A percentile compares a stretch with the other conserved stretches of the same genome.
phyloP scores from a whole-genome alignment of 2,329 filamentous ascomycete species.

The Calonectria pseudoreteaudii region DNA sequence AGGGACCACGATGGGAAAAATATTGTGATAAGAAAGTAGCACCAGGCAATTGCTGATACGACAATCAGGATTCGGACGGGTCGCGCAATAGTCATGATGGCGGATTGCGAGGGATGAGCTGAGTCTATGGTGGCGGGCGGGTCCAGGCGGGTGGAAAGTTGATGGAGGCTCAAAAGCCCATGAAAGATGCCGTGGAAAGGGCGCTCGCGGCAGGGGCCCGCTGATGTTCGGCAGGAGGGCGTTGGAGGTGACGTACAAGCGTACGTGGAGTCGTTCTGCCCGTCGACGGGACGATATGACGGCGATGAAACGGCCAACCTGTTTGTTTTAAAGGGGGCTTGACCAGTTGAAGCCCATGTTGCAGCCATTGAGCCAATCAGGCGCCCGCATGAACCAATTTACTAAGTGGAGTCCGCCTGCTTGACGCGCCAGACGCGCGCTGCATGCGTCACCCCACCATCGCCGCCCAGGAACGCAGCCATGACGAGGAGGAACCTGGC shows the following conservation, averaged over 20 bases:
- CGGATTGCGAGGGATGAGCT: constrained; percentile 13
- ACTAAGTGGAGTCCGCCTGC: constrained; percentile 28
- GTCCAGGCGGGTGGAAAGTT: constrained; percentile 4
- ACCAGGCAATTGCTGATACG: constrained; percentile 77
- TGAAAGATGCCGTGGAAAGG: constrained; percentile 8
- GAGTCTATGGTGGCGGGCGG: not conserved
- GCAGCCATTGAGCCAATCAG: constrained; percentile 35
- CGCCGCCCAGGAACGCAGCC: constrained; percentile 12
- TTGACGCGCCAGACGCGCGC: constrained; percentile 41
- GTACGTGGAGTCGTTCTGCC: not conserved
- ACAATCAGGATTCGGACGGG: constrained; percentile 84
- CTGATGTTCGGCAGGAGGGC: not conserved
- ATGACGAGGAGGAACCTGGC: constrained; percentile 7
- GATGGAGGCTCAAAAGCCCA: constrained; percentile 32
- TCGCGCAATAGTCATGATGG: constrained; percentile 84
- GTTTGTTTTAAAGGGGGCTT: constrained; percentile 35
- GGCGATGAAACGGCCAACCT: constrained; percentile 13
- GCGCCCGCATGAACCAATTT: not conserved
- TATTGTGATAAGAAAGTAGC: constrained; percentile 83
- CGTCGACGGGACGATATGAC: not conserved
- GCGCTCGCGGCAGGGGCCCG: not conserved
- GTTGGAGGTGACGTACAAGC: not conserved
- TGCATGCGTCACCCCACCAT: constrained; percentile 31
- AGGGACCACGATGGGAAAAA: constrained; percentile 68
- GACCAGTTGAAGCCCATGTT: constrained; percentile 38